A percentile compares a stretch with the other conserved stretches of the same genome.
Evolutionary conservation across 208 protist genomes (phyloP).

Genomic region (Leishmania gerbilli): DNA sequence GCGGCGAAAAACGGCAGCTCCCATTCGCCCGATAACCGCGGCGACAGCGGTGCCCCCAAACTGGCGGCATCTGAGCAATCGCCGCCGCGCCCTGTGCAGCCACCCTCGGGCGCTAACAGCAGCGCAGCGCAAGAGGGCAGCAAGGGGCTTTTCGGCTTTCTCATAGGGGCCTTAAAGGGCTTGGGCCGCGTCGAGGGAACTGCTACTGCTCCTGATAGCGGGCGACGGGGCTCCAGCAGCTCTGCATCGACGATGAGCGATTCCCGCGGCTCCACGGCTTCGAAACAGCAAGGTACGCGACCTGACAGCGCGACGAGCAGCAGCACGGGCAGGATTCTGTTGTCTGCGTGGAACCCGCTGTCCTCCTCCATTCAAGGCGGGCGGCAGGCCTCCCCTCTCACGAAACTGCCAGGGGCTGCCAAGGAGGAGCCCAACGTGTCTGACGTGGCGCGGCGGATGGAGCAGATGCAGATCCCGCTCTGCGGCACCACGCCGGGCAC

Average conservation of each 20-base stretch:
- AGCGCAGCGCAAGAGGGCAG: slow-evolving; percentile 3
- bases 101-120: not conserved
- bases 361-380: not conserved
- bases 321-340: slow-evolving; percentile 5
- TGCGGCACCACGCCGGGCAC: slow-evolving; percentile 36
- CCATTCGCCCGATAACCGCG: not conserved
- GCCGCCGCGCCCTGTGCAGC: not conserved
- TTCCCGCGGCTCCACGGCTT: not conserved
- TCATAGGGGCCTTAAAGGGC: slow-evolving; percentile 15
- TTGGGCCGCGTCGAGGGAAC: slow-evolving; percentile 3
- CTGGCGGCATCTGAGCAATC: slow-evolving; percentile 4
- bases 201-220: not conserved
- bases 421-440: not conserved
- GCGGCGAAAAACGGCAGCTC: too few relatives aligned
- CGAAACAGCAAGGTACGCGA: not conserved
- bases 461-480: slow-evolving; percentile 35
- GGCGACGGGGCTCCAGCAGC: not conserved
- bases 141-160: slow-evolving; percentile 19
- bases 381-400: not conserved
- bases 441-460: slow-evolving; percentile 11
- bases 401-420: not conserved
- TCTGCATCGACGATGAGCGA: not conserved
- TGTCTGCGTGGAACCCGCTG: slow-evolving; percentile 16
- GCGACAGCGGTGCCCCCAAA: not conserved
- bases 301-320: not conserved